A percentile compares a stretch with the other conserved stretches of the same genome.
phyloP scores from a whole-genome alignment of 2,329 filamentous ascomycete species.

The Nakataea oryzae region DNA sequence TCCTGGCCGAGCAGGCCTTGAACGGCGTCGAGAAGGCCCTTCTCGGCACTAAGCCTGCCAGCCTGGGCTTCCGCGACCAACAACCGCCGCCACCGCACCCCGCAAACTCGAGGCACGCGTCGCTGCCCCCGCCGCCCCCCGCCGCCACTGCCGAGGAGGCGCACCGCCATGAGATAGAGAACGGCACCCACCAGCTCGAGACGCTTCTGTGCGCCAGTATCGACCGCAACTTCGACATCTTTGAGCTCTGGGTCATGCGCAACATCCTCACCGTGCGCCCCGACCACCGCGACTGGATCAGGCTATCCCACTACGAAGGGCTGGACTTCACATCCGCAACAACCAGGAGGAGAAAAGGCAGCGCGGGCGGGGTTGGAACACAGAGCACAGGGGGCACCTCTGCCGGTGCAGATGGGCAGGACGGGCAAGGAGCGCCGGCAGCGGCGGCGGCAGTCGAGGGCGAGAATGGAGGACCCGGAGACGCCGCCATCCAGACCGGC shows the following conservation, averaged over 20 bases:
- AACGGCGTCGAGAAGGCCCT: conserved; percentile 81
- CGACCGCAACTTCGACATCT: conserved; percentile 76
- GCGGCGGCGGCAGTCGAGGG: neutral
- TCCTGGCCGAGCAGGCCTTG: conserved; percentile 81
- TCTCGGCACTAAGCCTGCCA: conserved; percentile 58
- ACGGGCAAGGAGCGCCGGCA: conserved; percentile 7
- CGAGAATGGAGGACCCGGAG: neutral
- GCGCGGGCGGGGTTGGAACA: neutral
- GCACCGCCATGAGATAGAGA: conserved; percentile 65
- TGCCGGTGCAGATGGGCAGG: neutral
- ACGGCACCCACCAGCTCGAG: conserved; percentile 76
- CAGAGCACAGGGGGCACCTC: neutral
- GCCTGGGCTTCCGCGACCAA: conserved; percentile 62
- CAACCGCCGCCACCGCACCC: conserved; percentile 26
- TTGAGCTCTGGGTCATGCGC: conserved; percentile 81
- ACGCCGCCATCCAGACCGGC: neutral
- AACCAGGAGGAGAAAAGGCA: neutral
- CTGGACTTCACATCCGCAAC: conserved; percentile 30
- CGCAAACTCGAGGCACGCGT: conserved; percentile 6
- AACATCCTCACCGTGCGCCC: conserved; percentile 66
- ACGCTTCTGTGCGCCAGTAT: conserved; percentile 72
- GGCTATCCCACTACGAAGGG: conserved; percentile 75
- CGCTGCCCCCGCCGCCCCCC: conserved; percentile 5
- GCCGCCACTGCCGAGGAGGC: conserved; percentile 29
- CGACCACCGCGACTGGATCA: conserved; percentile 67